These are phyloP conservation scores for Coemansia sp. DNA, from an alignment of 192 early-diverging fungal genomes.

Conservation along the genomic window DNA sequence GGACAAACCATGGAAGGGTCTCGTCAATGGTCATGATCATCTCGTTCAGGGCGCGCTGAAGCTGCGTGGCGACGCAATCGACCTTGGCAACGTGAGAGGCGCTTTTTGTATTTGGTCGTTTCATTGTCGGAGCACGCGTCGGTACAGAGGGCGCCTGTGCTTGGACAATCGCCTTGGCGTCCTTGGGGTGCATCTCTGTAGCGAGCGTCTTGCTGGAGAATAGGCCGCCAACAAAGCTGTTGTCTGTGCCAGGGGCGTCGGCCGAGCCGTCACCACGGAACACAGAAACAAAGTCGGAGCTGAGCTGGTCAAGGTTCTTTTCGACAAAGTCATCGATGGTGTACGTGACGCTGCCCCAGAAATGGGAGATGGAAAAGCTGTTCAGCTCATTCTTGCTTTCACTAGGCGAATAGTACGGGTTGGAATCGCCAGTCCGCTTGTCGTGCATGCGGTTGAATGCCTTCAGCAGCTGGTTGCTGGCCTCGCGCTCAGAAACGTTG, in stretches of 20 bases:
- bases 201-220: constrained; percentile 74
- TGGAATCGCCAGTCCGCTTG: constrained; percentile 32
- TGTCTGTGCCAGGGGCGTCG: constrained; percentile 60
- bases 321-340: constrained; percentile 79
- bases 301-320: constrained; percentile 76
- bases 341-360: constrained; percentile 62
- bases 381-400: constrained; percentile 57
- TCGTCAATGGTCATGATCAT: constrained; percentile 70
- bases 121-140: constrained; percentile 62
- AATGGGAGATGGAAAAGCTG: constrained; percentile 46
- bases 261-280: constrained; percentile 67
- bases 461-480: constrained; percentile 50
- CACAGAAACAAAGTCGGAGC: constrained; percentile 80
- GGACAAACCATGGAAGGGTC: constrained; percentile 73
- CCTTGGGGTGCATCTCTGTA: constrained; percentile 77
- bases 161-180: constrained; percentile 70
- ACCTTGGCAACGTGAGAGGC: constrained; percentile 57
- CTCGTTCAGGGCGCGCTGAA: constrained; percentile 69
- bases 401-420: constrained; percentile 43
- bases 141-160: constrained; percentile 75
- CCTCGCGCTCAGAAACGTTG: constrained; percentile 39
- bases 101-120: constrained; percentile 63
- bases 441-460: constrained; percentile 51
- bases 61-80: constrained; percentile 63
- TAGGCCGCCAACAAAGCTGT: constrained; percentile 73